Percentiles rank a stretch among this genome's conserved stretches.
Evolutionary conservation across 139 green algal genomes (phyloP).

Genomic region (Asterochloris erici): DNA sequence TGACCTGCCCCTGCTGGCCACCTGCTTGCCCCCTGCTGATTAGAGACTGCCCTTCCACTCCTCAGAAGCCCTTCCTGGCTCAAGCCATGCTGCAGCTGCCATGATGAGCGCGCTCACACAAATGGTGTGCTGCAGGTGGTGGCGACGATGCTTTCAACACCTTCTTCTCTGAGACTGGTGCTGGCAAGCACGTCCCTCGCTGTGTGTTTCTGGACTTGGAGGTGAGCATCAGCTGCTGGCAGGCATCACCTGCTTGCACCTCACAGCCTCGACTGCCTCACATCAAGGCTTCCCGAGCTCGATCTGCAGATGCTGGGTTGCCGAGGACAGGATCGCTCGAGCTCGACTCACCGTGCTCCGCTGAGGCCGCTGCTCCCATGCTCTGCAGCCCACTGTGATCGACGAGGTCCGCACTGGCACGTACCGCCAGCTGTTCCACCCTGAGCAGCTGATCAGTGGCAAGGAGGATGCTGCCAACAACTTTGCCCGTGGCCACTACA

Average conservation of each 20-base stretch:
- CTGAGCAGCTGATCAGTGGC: constrained; percentile 96
- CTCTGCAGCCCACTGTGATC: constrained; percentile 82
- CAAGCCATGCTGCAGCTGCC: no score
- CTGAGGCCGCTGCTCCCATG: neutral
- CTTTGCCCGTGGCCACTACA: constrained; percentile 64
- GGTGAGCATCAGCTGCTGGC: constrained; percentile 28
- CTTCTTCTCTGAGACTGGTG: constrained; percentile 96
- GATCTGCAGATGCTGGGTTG: neutral
- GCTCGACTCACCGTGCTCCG: neutral
- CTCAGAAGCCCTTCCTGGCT: no score
- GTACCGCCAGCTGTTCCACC: constrained; percentile 97
- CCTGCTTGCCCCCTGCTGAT: no score
- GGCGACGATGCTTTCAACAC: constrained; percentile 94
- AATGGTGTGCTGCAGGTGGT: constrained; percentile 2
- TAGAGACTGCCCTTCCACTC: no score
- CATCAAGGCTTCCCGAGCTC: neutral
- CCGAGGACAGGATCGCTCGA: no score
- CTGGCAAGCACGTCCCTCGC: constrained; percentile 92
- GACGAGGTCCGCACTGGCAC: constrained; percentile 95
- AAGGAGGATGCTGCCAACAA: constrained; percentile 93
- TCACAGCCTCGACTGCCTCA: neutral
- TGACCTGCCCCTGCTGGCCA: no score
- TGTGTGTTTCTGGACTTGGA: constrained; percentile 95
- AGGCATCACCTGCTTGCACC: neutral
- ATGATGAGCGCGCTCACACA: no score